Conservation (phyloP, 2,329 filamentous ascomycete species). For the Tolypocladium ovalisporum region DNA sequence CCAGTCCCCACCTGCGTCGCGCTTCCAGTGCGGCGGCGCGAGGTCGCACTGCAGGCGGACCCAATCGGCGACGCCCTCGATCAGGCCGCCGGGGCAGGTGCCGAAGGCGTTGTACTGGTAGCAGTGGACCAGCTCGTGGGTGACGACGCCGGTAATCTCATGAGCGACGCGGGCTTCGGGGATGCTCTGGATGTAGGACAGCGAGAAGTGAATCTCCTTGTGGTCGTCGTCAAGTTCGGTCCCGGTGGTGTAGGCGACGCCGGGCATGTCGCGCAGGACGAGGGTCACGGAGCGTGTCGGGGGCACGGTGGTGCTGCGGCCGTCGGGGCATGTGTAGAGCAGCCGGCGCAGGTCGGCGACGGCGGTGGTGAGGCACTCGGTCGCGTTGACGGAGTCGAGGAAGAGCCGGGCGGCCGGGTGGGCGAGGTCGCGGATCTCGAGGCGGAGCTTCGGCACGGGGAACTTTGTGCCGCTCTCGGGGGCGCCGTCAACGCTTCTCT, state of each 20-base stretch:
- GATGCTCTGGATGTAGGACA: slow-evolving; percentile 56
- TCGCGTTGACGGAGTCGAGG: slow-evolving; percentile 52
- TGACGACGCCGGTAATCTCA: slow-evolving; percentile 75
- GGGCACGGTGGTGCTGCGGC: slow-evolving; percentile 31
- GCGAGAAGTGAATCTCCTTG: slow-evolving; percentile 86
- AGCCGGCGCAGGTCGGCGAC: slow-evolving; percentile 58
- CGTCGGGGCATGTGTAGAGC: slow-evolving; percentile 51
- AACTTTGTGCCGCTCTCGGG: slow-evolving; percentile 16
- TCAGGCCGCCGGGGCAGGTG: slow-evolving; percentile 60
- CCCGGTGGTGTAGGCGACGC: slow-evolving; percentile 83
- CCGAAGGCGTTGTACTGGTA: slow-evolving; percentile 66
- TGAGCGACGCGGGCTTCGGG: slow-evolving; percentile 28
- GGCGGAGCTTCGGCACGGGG: slow-evolving; percentile 42
- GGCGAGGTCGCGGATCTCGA: slow-evolving; percentile 46
- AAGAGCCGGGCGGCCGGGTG: slow-evolving; percentile 56
- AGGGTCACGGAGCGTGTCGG: slow-evolving; percentile 80
- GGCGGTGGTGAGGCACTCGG: slow-evolving; percentile 49
- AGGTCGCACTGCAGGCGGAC: slow-evolving; percentile 67
- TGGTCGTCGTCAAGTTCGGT: slow-evolving; percentile 70
- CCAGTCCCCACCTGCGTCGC: slow-evolving; percentile 52
- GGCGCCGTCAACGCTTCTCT: background rate
- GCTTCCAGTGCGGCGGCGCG: slow-evolving; percentile 75
- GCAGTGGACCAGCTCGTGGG: slow-evolving; percentile 92
- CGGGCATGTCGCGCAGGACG: slow-evolving; percentile 65
- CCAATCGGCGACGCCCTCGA: slow-evolving; percentile 91